These are phyloP conservation scores for Solanum paucissectum DNA, from an alignment of 257 asterid species.

Conservation along the genomic window DNA sequence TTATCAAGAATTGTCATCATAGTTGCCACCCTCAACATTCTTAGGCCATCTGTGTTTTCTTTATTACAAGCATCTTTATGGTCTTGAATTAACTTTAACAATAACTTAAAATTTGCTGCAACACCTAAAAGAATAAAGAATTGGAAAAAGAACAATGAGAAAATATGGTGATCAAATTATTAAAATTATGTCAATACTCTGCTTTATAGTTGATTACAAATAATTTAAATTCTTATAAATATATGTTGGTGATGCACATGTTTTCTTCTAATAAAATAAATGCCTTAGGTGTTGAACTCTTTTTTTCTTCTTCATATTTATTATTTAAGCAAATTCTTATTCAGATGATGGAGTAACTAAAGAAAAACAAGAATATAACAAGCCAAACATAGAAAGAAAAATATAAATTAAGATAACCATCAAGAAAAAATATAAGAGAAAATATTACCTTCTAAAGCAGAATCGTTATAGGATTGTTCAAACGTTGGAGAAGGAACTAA, in stretches of 20 bases:
- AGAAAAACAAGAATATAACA: not conserved
- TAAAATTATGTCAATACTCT: not conserved
- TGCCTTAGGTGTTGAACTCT: not conserved
- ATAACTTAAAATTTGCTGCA: constrained; percentile 50
- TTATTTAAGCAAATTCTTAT: not conserved
- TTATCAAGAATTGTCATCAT: constrained; percentile 76
- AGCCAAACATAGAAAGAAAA: not conserved
- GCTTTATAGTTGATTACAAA: not conserved
- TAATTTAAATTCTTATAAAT: not conserved
- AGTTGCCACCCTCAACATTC: constrained; percentile 80
- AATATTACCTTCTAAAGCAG: constrained; percentile 52
- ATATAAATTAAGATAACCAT: not conserved
- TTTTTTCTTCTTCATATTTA: not conserved
- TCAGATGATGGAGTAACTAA: not conserved
- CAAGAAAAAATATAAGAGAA: not conserved
- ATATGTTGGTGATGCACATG: not conserved
- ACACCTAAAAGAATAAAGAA: constrained; percentile 32
- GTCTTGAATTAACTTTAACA: constrained; percentile 61
- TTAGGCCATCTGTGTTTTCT: constrained; percentile 43
- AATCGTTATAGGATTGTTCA: constrained; percentile 35
- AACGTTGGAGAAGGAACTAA: constrained; percentile 15
- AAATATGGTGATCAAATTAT: not conserved
- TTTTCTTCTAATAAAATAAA: not conserved
- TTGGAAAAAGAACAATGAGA: not conserved
- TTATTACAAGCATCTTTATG: constrained; percentile 57